Evolutionary conservation across 2,329 filamentous ascomycete genomes (phyloP), one percentile per base, ranked within the genome.

Genomic region (Tolypocladium sp.): DNA sequence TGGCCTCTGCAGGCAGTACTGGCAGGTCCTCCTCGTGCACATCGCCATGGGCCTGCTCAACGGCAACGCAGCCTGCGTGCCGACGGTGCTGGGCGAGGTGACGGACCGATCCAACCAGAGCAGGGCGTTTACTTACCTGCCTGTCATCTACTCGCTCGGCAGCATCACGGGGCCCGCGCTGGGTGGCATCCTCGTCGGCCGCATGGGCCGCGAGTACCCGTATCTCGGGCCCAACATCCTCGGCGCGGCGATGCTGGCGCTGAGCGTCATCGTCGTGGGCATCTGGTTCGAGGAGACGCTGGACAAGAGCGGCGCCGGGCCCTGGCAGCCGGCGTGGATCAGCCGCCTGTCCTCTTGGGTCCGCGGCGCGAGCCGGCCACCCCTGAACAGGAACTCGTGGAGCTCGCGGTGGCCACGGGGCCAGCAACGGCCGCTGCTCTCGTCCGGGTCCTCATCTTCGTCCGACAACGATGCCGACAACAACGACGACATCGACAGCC

Each of bases 51-150:
- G 94, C 4, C 71, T 96, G 57, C 84, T 96, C 57, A 99, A 97
- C 71, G 94, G 94, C 57, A 99, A 99, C 68, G 92, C 94, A 37
- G 93, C 91, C 5, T 87, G 97, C 15, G 92, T 99, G 17, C 93
- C 91, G 9, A 97, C 94, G 0, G 96, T 93, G 55, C 74, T 99
- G 55, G 94, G 94, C 46, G 94, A 99, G 73, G 89, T 99, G 57
- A 99, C 94, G 2, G 92, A 97, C 70, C 86, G 91, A 58, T 94
- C 89, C 63, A 99, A 99, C 72, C 94, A 99, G 79, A 94, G 91
- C 68, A 83, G 84, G 57, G 94, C 92, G 0, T 99, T 99, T 68
- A 94, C 90, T 2, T 99, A 96, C 76, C 78, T 99, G 49, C 94
- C 94, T 0, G 89, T 97, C 44, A 88, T 97, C n/a, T 99, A 99